Base-by-base conservation (phyloP, 2,329 filamentous ascomycete genomes). In the Bisporella sp. region DNA sequence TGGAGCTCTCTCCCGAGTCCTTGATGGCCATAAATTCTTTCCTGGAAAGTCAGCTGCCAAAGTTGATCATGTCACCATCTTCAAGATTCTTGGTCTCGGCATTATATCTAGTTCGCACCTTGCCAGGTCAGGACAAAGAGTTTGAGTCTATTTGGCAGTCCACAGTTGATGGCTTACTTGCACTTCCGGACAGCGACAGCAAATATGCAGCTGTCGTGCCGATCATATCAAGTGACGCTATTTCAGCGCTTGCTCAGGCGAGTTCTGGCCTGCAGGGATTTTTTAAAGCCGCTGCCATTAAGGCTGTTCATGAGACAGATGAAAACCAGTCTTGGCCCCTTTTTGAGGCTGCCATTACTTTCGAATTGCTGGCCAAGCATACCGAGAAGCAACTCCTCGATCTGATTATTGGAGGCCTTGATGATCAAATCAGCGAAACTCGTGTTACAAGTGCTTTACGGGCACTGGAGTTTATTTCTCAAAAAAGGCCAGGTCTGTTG, bases 11-110 rank as follows among this genome's bases (percentile, higher is more conserved):
- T 9, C 54, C 66, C 11, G 62, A 67, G n/a, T 66, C 82, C 9
- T 66, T 72, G 4, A 61, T 69, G 0, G 66, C 75, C 12, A 67
- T 82, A 2, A 64, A 67, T 2, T 56, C 59, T 1, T 80, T 87
- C 41, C 67, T 85, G 4, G 66, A 72, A 21, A 69, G 79, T 1
- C 71, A 83, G 53, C 71, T 85, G 11, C 71, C 77, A 0, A 68
- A 71, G 1, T 69, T 93, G 12, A 68, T 91, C 3, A 68, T 76
- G 2, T 90, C 88, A 0, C 79, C 86, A 0, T 91, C 89, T 1
- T 79, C 81, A 0, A 67, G 77, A 2, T 77, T 84, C 46, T 66
- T 96, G 0, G 71, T 90, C 6, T 78, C 82, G 0, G 79, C 82
- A 8, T 70, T 95, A 0, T 76, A 82, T 45, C 66, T 76, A 1